Conservation (phyloP, 805 yeast genomes). For the Schwanniomyces polymorphus region DNA sequence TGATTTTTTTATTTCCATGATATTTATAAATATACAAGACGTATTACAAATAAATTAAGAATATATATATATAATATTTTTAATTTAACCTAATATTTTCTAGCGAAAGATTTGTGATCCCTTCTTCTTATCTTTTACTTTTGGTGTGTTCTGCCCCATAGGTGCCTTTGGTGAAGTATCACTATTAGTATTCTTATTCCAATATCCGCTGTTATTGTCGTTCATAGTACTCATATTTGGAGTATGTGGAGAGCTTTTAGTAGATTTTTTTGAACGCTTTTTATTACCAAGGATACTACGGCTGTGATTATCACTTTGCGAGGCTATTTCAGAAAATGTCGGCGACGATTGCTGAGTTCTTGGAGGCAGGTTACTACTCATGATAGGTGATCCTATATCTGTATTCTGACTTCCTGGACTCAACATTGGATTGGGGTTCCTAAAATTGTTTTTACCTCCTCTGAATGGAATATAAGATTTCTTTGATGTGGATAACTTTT, state of each 20-base stretch:
- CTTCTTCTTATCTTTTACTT: conserved; percentile 16
- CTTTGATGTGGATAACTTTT: conserved; percentile 15
- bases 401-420: background rate
- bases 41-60: no score
- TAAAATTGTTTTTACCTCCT: conserved; percentile 22
- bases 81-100: background rate
- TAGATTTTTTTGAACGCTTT: conserved; percentile 18
- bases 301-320: conserved; percentile 14
- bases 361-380: conserved; percentile 17
- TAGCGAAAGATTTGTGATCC: conserved; percentile 20
- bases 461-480: conserved; percentile 45
- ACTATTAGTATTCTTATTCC: conserved; percentile 6
- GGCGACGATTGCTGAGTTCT: conserved; percentile 15
- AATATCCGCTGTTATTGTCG: conserved; percentile 8
- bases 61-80: no score
- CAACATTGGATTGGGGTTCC: conserved; percentile 5
- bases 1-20: no score
- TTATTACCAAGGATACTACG: conserved; percentile 25
- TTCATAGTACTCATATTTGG: conserved; percentile 5
- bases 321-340: conserved; percentile 1
- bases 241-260: conserved; percentile 14
- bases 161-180: conserved; percentile 10
- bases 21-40: background rate
- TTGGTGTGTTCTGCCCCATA: conserved; percentile 7
- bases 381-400: conserved; percentile 23